A percentile compares a stretch with the other conserved stretches of the same genome.
Evolutionary conservation across 441 rosid genomes (phyloP).

Genomic region (Jatropha multifida): DNA sequence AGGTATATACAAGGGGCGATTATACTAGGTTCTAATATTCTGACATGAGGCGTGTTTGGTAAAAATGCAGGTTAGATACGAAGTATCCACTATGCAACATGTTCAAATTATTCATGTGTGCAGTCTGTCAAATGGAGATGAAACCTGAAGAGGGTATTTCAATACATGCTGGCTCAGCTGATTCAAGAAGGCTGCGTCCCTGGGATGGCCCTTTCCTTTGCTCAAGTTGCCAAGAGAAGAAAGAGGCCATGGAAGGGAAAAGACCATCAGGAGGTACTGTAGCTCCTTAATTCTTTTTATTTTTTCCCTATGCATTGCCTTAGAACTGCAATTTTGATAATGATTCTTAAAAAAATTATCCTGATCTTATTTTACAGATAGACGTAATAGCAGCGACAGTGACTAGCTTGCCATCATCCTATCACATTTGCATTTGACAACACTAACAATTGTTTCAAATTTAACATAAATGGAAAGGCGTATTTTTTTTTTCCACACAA

Average conservation of each 20-base stretch:
- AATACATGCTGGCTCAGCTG: conserved; percentile 73
- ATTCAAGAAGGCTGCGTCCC: conserved; percentile 67
- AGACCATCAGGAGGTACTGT: conserved; percentile 69
- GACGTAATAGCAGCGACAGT: conserved; percentile 75
- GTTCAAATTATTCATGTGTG: conserved; percentile 92
- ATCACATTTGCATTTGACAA: conserved; percentile 20
- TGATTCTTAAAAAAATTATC: conserved; percentile 1
- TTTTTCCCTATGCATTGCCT: background rate
- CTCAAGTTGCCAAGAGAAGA: conserved; percentile 92
- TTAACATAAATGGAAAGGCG: conserved; percentile 31
- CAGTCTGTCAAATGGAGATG: conserved; percentile 95
- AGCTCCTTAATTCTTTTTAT: conserved; percentile 9
- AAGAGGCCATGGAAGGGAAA: conserved; percentile 98
- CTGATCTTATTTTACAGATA: conserved; percentile 42
- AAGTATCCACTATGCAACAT: conserved; percentile 96
- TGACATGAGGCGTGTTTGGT: conserved; percentile 21
- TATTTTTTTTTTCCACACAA: conserved; percentile 15
- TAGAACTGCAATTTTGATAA: conserved; percentile 2
- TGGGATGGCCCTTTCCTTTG: conserved; percentile 99
- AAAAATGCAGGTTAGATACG: conserved; percentile 78
- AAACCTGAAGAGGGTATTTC: conserved; percentile 96
- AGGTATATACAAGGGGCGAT: background rate
- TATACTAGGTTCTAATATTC: conserved; percentile 3
- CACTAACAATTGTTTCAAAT: conserved; percentile 42
- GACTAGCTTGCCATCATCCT: conserved; percentile 50